These are phyloP conservation scores for Terfezia boudieri DNA, from an alignment of 495 filamentous ascomycete genomes.

Conservation along the genomic window DNA sequence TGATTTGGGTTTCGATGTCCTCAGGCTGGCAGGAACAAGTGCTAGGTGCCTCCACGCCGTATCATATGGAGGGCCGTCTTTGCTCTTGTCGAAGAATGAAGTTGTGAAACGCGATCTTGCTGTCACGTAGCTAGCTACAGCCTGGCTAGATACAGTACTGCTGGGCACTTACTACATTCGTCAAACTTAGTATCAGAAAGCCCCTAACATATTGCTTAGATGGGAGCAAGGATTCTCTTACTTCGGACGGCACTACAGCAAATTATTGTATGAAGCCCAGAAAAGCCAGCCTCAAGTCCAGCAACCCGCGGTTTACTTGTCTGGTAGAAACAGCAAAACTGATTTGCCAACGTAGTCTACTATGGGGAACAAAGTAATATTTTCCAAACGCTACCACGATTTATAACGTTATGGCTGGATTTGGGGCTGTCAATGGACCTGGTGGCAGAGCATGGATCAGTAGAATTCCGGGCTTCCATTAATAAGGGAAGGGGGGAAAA, in stretches of 20 bases:
- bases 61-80: too few relatives aligned
- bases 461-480: conserved; percentile 36
- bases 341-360: conserved; percentile 71
- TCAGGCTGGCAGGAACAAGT: too few relatives aligned
- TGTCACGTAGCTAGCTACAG: too few relatives aligned
- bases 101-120: too few relatives aligned
- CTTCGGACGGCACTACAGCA: conserved; percentile 92
- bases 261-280: conserved; percentile 81
- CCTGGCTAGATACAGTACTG: too few relatives aligned
- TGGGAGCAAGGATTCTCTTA: conserved; percentile 98
- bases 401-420: conserved; percentile 86
- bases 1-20: too few relatives aligned
- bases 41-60: too few relatives aligned
- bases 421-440: conserved; percentile 47
- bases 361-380: conserved; percentile 82
- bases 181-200: too few relatives aligned
- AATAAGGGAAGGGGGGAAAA: conserved; percentile 34
- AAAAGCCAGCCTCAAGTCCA: conserved; percentile 47
- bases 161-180: too few relatives aligned
- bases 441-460: conserved; percentile 37
- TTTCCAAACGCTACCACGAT: conserved; percentile 72
- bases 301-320: conserved; percentile 30
- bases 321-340: conserved; percentile 66
- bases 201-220: conserved; percentile 28
- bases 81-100: too few relatives aligned